Percentiles rank a stretch among this genome's conserved stretches.
Conservation (phyloP, 2,329 filamentous ascomycete genomes). For the Ophiostoma angusticollis region DNA sequence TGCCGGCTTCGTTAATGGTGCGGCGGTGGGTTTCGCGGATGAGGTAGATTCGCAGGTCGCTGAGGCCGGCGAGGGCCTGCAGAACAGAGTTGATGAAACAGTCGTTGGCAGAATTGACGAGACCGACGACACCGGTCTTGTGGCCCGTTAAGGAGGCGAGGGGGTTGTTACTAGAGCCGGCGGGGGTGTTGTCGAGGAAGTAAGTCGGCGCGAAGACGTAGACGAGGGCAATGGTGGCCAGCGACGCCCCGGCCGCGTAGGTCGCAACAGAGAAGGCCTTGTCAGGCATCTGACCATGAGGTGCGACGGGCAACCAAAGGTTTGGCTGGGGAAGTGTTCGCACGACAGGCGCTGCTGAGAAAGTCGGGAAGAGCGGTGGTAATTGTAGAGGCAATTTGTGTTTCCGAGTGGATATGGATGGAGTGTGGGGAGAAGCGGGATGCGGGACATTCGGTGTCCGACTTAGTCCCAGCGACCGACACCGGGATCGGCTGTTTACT, state of each 20-base stretch:
- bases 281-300: conserved; percentile 62
- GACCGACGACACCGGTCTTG: conserved; percentile 79
- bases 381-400: too few relatives aligned
- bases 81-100: conserved; percentile 95
- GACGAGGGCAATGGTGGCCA: conserved; percentile 86
- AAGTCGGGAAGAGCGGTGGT: neutral
- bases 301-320: too few relatives aligned
- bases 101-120: conserved; percentile 85
- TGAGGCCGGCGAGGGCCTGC: conserved; percentile 81
- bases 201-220: conserved; percentile 98
- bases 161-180: conserved; percentile 24
- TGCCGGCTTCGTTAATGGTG: conserved; percentile 60
- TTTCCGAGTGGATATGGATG: neutral
- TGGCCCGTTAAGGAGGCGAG: conserved; percentile 27
- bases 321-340: conserved; percentile 1
- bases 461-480: too few relatives aligned
- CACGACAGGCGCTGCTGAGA: neutral
- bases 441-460: conserved; percentile 12
- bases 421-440: neutral
- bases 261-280: conserved; percentile 73
- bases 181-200: conserved; percentile 74
- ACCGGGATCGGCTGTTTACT: too few relatives aligned
- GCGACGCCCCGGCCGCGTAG: conserved; percentile 88
- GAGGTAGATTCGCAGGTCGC: conserved; percentile 78
- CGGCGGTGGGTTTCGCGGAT: conserved; percentile 84